These are phyloP conservation scores for Fraxinus floribunda DNA, from an alignment of 305 asterid species.

Conservation along the genomic window DNA sequence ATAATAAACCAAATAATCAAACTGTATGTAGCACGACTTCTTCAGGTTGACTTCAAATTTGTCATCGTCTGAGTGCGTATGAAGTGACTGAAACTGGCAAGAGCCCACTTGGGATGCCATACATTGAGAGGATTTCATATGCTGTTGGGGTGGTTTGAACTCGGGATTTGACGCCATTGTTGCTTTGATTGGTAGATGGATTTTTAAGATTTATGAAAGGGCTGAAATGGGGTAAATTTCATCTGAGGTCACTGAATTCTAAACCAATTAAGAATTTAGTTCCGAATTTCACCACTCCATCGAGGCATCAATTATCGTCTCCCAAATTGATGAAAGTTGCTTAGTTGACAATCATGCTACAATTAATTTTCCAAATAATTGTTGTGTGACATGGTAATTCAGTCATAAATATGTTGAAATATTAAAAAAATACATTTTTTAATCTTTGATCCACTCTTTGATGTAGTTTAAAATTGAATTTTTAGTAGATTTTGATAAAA, in stretches of 20 bases:
- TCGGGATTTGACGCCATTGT: not conserved
- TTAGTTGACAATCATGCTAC: not conserved
- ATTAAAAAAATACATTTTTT: too few relatives aligned
- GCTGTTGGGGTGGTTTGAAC: not conserved
- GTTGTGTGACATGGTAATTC: not conserved
- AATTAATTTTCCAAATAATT: not conserved
- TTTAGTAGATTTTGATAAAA: not conserved
- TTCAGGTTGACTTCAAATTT: conserved; percentile 50
- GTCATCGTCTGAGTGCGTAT: conserved; percentile 70
- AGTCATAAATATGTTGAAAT: not conserved
- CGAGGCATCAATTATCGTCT: not conserved
- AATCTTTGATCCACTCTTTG: too few relatives aligned
- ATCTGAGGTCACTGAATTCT: not conserved
- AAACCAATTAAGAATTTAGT: not conserved
- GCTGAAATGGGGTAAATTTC: not conserved
- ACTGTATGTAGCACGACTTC: conserved; percentile 65
- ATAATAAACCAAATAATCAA: conserved; percentile 75
- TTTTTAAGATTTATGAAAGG: too few relatives aligned
- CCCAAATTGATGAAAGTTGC: not conserved
- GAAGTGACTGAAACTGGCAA: conserved; percentile 67
- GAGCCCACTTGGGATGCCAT: conserved; percentile 59
- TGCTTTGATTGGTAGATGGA: not conserved
- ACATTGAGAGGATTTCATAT: not conserved
- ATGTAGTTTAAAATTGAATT: too few relatives aligned
- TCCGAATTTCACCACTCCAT: not conserved